Conservation (phyloP, 148 eudicot species). For the Gaultheria prostrata region DNA sequence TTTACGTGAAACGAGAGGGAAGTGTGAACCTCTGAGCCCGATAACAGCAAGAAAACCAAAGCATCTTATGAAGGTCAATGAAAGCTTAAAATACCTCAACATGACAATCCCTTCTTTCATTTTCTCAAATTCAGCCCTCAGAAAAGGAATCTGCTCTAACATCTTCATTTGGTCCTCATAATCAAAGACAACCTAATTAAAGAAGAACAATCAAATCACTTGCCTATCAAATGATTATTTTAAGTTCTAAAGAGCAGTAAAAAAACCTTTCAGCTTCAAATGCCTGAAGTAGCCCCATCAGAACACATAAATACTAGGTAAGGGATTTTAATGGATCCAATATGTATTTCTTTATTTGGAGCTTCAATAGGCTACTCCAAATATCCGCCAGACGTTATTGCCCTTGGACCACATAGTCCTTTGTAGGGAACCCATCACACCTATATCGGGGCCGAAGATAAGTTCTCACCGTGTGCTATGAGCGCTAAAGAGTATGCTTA, state of each 20-base stretch:
- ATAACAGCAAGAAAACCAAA: neutral
- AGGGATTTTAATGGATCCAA: neutral
- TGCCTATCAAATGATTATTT: neutral
- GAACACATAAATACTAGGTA: neutral
- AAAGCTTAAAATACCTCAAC: conserved; percentile 43
- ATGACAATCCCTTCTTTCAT: conserved; percentile 30
- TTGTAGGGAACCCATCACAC: neutral
- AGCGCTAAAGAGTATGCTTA: neutral
- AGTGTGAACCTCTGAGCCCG: neutral
- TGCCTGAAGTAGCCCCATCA: neutral
- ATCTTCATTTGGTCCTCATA: conserved; percentile 50
- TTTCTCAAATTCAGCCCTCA: conserved; percentile 38
- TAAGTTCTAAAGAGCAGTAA: neutral
- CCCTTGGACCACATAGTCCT: neutral
- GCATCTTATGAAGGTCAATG: neutral
- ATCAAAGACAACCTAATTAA: conserved; percentile 43
- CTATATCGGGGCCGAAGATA: neutral
- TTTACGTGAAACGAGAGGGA: neutral
- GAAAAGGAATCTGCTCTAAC: conserved; percentile 33
- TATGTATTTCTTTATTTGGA: neutral
- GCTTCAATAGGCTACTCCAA: neutral
- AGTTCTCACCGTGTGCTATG: neutral
- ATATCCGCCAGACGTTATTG: neutral
- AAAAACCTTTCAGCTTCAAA: neutral
- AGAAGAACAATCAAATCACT: neutral